These are phyloP conservation scores for Nemania abortiva DNA, from an alignment of 2,329 filamentous ascomycete species.

Conservation along the genomic window DNA sequence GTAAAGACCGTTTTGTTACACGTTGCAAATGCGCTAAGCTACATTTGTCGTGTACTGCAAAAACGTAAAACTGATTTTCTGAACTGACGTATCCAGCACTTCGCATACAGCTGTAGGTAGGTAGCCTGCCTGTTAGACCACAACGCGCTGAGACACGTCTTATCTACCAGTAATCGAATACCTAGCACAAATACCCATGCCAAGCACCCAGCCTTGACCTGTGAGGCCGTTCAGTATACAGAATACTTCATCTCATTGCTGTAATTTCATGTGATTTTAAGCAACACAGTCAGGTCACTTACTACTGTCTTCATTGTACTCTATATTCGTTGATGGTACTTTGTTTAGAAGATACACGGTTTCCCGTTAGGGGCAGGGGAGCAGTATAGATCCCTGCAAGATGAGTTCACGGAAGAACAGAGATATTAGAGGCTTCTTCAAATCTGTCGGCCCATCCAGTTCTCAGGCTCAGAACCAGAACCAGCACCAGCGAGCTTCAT, in stretches of 20 bases:
- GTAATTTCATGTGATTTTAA: constrained; percentile 17
- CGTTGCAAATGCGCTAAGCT: too few relatives aligned
- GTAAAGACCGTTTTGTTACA: too few relatives aligned
- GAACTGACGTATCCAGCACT: too few relatives aligned
- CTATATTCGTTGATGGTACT: constrained; percentile 2
- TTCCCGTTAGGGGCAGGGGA: not conserved
- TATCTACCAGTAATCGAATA: not conserved
- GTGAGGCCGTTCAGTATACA: not conserved
- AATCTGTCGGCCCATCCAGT: constrained; percentile 29
- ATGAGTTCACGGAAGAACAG: constrained; percentile 41
- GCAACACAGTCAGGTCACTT: constrained; percentile 7
- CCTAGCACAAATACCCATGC: constrained; percentile 3
- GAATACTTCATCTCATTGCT: not conserved
- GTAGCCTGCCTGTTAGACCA: not conserved
- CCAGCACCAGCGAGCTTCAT: constrained; percentile 35
- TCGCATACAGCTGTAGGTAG: not conserved
- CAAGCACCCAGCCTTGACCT: constrained; percentile 18
- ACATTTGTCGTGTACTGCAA: too few relatives aligned
- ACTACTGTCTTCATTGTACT: not conserved
- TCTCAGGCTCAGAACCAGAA: constrained; percentile 28
- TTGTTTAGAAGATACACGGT: not conserved
- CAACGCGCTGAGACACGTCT: not conserved
- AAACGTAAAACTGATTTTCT: too few relatives aligned
- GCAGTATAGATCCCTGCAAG: constrained; percentile 6
- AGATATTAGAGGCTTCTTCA: constrained; percentile 53